A percentile compares a stretch with the other conserved stretches of the same genome.
These are phyloP conservation scores for Colletotrichum sp. DNA, from an alignment of 2,329 filamentous ascomycete genomes.

Conservation along the genomic window DNA sequence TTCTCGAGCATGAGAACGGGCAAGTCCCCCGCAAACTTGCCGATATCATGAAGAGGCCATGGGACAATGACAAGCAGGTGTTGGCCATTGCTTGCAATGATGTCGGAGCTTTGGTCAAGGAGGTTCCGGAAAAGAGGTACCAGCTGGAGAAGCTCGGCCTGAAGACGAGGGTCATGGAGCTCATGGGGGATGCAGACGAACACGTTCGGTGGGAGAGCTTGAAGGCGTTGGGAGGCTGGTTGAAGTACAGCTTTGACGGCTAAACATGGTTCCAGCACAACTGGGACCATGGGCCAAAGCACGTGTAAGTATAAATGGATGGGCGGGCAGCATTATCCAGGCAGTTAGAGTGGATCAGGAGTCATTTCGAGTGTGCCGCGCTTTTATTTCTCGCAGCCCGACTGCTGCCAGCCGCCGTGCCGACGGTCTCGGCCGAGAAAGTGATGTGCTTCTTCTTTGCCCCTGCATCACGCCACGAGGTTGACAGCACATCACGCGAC, in stretches of 20 bases:
- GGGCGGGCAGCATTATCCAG: conserved; percentile 9
- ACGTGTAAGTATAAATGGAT: conserved; percentile 17
- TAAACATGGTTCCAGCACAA: not conserved
- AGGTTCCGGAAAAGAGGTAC: conserved; percentile 82
- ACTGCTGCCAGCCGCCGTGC: not conserved
- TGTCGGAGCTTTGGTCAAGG: conserved; percentile 85
- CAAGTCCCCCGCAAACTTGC: conserved; percentile 80
- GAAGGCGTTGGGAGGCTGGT: conserved; percentile 74
- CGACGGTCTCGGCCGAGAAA: not conserved
- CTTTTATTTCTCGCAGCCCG: not conserved
- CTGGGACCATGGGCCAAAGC: not conserved
- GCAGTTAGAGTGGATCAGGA: conserved; percentile 19
- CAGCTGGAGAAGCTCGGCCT: conserved; percentile 84
- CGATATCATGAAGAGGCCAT: conserved; percentile 79
- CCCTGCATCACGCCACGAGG: not conserved
- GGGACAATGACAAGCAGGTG: conserved; percentile 84
- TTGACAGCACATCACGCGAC: not conserved
- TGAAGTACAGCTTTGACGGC: conserved; percentile 67
- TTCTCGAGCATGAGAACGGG: conserved; percentile 83
- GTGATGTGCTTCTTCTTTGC: not conserved
- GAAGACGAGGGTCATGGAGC: conserved; percentile 88
- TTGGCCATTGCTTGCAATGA: conserved; percentile 94
- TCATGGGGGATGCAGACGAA: conserved; percentile 91
- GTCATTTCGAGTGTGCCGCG: not conserved
- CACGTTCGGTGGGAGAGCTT: conserved; percentile 92